These are phyloP conservation scores for Amanita pallidorosea DNA, from an alignment of 768 basidiomycete genomes.

Conservation along the genomic window DNA sequence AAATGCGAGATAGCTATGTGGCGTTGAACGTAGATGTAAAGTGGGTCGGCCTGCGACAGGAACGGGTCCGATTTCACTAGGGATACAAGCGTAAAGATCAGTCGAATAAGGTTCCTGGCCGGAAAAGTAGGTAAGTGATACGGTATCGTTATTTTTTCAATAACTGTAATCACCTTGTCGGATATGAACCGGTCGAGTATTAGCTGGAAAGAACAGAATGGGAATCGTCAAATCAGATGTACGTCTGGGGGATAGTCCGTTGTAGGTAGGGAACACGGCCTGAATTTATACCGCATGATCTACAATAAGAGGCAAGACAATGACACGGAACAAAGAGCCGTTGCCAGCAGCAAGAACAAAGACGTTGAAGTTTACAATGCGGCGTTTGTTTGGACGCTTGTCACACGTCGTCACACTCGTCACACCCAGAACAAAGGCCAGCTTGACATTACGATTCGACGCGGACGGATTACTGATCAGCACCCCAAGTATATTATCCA, in stretches of 20 bases:
- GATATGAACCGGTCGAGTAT: neutral
- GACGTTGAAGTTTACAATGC: slow-evolving; percentile 1
- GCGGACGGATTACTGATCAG: no score
- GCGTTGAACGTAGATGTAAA: neutral
- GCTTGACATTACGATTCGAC: no score
- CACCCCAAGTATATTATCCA: neutral
- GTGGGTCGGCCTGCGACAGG: slow-evolving; percentile 5
- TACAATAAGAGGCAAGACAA: slow-evolving; percentile 6
- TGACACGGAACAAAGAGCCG: neutral
- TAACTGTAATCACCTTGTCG: neutral
- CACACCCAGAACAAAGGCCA: no score
- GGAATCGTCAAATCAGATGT: neutral
- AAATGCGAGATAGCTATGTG: neutral
- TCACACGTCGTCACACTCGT: no score
- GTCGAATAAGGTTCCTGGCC: neutral
- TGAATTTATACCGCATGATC: neutral
- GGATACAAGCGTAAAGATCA: neutral
- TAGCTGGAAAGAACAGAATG: slow-evolving; percentile 4
- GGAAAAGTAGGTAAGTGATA: neutral
- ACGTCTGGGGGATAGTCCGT: neutral
- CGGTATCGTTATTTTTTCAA: neutral
- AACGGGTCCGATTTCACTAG: neutral
- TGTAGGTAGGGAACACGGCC: neutral
- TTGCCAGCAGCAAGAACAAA: slow-evolving; percentile 1
- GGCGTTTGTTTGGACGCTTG: no score